phyloP scores from a whole-genome alignment of 2,329 filamentous ascomycete species.

The Zasmidium cellare region DNA sequence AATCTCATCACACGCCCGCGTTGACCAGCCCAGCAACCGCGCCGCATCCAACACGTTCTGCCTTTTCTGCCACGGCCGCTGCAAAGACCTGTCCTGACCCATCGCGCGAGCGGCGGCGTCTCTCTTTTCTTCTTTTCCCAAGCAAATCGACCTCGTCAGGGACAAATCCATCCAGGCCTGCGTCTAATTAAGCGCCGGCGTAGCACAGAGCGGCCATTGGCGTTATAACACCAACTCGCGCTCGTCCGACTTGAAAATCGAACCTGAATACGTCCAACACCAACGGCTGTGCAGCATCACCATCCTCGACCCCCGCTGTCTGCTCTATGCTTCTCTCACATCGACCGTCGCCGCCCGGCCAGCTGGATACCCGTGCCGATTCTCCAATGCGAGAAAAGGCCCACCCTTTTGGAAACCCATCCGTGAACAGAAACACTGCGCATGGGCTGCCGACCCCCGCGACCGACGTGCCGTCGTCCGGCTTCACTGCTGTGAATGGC shows the following conservation, averaged over 20 bases:
- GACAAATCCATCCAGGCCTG: neutral
- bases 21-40: slow-evolving; percentile 16
- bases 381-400: slow-evolving; percentile 25
- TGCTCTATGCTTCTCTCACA: slow-evolving; percentile 16
- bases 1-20: slow-evolving; percentile 9
- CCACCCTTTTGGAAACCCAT: slow-evolving; percentile 17
- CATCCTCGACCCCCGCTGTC: neutral
- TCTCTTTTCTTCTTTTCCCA: neutral
- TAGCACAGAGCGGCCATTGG: neutral
- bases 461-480: slow-evolving; percentile 19
- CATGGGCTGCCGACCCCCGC: slow-evolving; percentile 20
- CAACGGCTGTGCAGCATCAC: slow-evolving; percentile 6
- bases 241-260: neutral
- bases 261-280: neutral
- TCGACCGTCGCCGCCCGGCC: slow-evolving; percentile 13
- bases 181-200: slow-evolving; percentile 4
- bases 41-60: slow-evolving; percentile 15
- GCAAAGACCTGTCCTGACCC: neutral
- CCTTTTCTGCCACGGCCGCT: neutral
- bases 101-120: neutral
- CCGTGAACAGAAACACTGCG: slow-evolving; percentile 14
- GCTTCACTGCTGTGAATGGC: slow-evolving; percentile 37
- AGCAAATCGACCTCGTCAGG: neutral
- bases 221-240: neutral
- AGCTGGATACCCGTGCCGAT: slow-evolving; percentile 15